Percentiles rank a stretch among this genome's conserved stretches.
These are phyloP conservation scores for Chaetomium olivaceum DNA, from an alignment of 2,329 filamentous ascomycete genomes.

Conservation along the genomic window DNA sequence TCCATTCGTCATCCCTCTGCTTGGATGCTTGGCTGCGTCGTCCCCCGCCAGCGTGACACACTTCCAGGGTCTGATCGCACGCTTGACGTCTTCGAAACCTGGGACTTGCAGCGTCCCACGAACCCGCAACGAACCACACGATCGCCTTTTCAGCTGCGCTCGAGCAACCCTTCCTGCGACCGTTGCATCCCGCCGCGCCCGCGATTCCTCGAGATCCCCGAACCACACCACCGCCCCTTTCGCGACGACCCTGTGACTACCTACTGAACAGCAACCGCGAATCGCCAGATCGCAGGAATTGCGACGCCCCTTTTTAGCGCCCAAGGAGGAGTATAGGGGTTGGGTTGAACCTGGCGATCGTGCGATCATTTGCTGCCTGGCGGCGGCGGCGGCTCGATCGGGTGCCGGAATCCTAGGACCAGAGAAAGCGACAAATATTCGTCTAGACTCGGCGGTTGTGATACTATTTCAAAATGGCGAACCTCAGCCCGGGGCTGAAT, in stretches of 20 bases:
- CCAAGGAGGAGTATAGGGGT: neutral
- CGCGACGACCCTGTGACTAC: neutral
- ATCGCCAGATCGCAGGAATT: neutral
- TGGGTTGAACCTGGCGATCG: slow-evolving; percentile 7
- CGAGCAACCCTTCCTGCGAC: neutral
- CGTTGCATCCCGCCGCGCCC: neutral
- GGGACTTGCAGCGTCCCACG: slow-evolving; percentile 13
- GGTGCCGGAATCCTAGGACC: slow-evolving; percentile 7
- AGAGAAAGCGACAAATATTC: neutral
- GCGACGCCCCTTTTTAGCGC: neutral
- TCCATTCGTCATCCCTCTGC: slow-evolving; percentile 19
- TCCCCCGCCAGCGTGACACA: slow-evolving; percentile 24
- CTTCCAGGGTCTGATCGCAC: slow-evolving; percentile 20
- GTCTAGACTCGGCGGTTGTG: neutral
- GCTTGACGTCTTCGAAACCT: slow-evolving; percentile 10
- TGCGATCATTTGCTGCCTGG: slow-evolving; percentile 12
- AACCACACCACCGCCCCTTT: neutral
- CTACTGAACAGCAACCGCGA: neutral
- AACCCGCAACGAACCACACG: slow-evolving; percentile 15
- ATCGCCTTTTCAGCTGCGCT: neutral
- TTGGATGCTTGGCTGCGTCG: slow-evolving; percentile 13
- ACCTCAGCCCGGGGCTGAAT: slow-evolving; percentile 45
- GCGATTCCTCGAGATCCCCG: neutral
- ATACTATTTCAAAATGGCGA: slow-evolving; percentile 25
- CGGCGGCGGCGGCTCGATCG: slow-evolving; percentile 14